These are phyloP conservation scores for Hebeloma cylindrosporum DNA, from an alignment of 768 basidiomycete genomes.

Conservation along the genomic window DNA sequence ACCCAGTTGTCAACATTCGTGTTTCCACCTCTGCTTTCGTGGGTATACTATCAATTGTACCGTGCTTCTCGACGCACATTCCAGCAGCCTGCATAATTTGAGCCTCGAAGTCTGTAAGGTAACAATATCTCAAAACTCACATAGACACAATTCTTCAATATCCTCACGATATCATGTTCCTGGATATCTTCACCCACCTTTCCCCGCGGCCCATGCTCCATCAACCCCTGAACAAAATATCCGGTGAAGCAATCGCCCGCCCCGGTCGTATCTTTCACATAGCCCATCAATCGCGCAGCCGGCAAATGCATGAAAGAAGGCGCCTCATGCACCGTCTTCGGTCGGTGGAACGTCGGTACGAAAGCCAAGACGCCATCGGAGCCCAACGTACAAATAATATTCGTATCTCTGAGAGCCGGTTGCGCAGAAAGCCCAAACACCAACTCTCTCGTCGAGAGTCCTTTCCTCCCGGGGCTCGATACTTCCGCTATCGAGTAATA, in stretches of 20 bases:
- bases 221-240: constrained; percentile 56
- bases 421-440: constrained; percentile 22
- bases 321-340: constrained; percentile 15
- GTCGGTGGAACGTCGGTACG: constrained; percentile 30
- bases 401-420: constrained; percentile 33
- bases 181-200: constrained; percentile 27
- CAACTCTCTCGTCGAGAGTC: constrained; percentile 16
- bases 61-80: constrained; percentile 57
- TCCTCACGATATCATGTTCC: constrained; percentile 30
- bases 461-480: not conserved
- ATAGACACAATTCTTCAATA: constrained; percentile 43
- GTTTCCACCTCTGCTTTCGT: constrained; percentile 37
- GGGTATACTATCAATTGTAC: constrained; percentile 61
- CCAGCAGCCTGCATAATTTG: constrained; percentile 48
- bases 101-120: not conserved
- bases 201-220: constrained; percentile 36
- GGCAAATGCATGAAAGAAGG: constrained; percentile 40
- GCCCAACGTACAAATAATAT: constrained; percentile 60
- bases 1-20: constrained; percentile 20
- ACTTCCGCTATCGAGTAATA: constrained; percentile 25
- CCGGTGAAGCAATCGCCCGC: constrained; percentile 68
- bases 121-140: constrained; percentile 27
- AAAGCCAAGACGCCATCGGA: constrained; percentile 48
- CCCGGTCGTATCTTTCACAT: constrained; percentile 54
- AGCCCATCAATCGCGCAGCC: constrained; percentile 43